A percentile compares a stretch with the other conserved stretches of the same genome.
These are phyloP conservation scores for Plectranthus barbatus DNA, from an alignment of 257 asterid species.

Conservation along the genomic window DNA sequence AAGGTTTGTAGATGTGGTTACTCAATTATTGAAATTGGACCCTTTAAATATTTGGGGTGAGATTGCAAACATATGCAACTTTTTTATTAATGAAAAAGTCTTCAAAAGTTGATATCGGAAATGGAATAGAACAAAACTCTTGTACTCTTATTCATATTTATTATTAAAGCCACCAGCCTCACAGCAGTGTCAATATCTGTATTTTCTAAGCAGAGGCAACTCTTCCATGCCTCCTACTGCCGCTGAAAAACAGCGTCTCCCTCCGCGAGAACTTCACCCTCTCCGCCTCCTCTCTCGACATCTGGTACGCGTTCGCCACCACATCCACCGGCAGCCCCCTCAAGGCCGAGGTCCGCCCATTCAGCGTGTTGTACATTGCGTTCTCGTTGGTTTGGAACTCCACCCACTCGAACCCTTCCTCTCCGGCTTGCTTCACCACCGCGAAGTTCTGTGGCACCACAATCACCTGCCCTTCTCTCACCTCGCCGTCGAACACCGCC, in stretches of 20 bases:
- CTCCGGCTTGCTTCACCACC: slow-evolving; percentile 31
- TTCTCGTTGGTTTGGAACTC: slow-evolving; percentile 50
- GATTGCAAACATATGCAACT: too few species aligned
- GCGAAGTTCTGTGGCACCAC: slow-evolving; percentile 55
- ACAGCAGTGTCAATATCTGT: too few species aligned
- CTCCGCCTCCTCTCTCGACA: slow-evolving; percentile 48
- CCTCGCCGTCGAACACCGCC: slow-evolving; percentile 45
- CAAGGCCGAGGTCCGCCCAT: slow-evolving; percentile 62
- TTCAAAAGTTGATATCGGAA: too few species aligned
- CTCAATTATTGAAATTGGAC: too few species aligned
- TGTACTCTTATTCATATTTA: too few species aligned
- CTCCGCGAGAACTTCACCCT: slow-evolving; percentile 42
- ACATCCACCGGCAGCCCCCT: slow-evolving; percentile 50
- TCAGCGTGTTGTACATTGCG: slow-evolving; percentile 46
- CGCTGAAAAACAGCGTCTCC: slow-evolving; percentile 42
- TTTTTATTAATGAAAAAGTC: too few species aligned
- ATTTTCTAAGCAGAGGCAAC: slow-evolving; percentile 25
- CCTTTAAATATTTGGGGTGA: too few species aligned
- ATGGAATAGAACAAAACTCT: too few species aligned
- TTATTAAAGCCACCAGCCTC: too few species aligned
- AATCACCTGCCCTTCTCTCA: slow-evolving; percentile 40
- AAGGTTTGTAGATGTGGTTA: too few species aligned
- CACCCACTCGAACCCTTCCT: slow-evolving; percentile 51
- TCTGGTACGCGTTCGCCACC: slow-evolving; percentile 37
- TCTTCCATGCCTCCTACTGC: slow-evolving; percentile 12